phyloP scores from a whole-genome alignment of 768 basidiomycete genomes.

The Russula compacta region DNA sequence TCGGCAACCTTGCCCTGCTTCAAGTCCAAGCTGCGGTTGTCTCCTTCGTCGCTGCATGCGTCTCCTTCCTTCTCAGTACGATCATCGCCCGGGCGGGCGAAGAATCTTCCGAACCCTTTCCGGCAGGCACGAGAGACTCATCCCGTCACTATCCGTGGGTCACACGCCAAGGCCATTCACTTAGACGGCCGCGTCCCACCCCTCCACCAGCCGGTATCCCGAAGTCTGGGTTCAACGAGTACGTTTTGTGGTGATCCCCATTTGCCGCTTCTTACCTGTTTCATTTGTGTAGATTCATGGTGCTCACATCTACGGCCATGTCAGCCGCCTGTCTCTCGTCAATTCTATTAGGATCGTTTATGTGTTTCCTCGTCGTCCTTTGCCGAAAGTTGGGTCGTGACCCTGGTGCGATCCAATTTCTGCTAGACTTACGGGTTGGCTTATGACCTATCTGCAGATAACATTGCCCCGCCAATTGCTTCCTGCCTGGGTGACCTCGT shows the following conservation, averaged over 20 bases:
- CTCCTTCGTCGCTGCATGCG: slow-evolving; percentile 73
- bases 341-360: slow-evolving; percentile 81
- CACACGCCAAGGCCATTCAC: neutral
- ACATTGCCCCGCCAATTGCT: slow-evolving; percentile 92
- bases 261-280: neutral
- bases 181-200: slow-evolving; percentile 5
- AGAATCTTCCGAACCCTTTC: neutral
- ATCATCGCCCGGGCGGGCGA: slow-evolving; percentile 36
- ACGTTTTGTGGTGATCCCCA: neutral
- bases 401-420: slow-evolving; percentile 49
- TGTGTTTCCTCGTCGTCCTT: slow-evolving; percentile 74
- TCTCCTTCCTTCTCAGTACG: slow-evolving; percentile 65
- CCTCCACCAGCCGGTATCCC: neutral
- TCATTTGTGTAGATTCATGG: slow-evolving; percentile 46
- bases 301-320: slow-evolving; percentile 74
- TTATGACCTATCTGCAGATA: slow-evolving; percentile 44
- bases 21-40: slow-evolving; percentile 92
- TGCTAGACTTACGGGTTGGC: neutral
- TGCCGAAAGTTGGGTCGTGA: slow-evolving; percentile 71
- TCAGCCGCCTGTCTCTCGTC: slow-evolving; percentile 71
- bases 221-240: slow-evolving; percentile 18
- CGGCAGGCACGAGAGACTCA: neutral
- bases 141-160: neutral
- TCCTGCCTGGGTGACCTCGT: slow-evolving; percentile 89
- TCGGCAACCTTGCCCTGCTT: slow-evolving; percentile 77